These are phyloP conservation scores for Epichloe baconii DNA, from an alignment of 2,329 filamentous ascomycete species.

Conservation along the genomic window DNA sequence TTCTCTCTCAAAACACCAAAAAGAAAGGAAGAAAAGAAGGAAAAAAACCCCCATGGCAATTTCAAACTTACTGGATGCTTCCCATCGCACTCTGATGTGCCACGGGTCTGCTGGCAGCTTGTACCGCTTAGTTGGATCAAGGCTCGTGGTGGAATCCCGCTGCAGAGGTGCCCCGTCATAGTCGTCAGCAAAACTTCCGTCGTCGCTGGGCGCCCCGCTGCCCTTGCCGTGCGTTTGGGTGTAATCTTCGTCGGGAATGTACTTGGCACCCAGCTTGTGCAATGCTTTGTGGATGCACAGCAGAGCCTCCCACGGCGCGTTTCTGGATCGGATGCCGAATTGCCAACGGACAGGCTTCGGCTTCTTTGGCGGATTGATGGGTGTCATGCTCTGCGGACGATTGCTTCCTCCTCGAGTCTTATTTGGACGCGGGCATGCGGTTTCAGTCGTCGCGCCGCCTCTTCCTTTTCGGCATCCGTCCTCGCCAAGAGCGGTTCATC, in stretches of 20 bases:
- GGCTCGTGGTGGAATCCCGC: slow-evolving; percentile 24
- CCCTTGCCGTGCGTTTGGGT: slow-evolving; percentile 33
- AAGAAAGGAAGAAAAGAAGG: neutral
- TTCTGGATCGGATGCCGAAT: slow-evolving; percentile 90
- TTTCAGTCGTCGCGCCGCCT: slow-evolving; percentile 67
- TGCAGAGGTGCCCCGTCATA: slow-evolving; percentile 21
- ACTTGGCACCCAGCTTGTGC: slow-evolving; percentile 75
- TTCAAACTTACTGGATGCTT: slow-evolving; percentile 59
- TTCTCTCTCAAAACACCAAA: neutral
- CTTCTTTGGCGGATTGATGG: slow-evolving; percentile 53
- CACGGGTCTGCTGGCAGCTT: slow-evolving; percentile 86
- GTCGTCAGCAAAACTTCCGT: slow-evolving; percentile 29
- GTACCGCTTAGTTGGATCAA: slow-evolving; percentile 51
- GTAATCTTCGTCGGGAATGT: slow-evolving; percentile 57
- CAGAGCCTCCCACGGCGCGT: slow-evolving; percentile 87
- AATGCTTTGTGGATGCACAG: slow-evolving; percentile 91
- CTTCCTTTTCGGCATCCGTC: slow-evolving; percentile 65
- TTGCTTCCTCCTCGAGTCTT: slow-evolving; percentile 50
- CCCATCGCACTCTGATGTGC: slow-evolving; percentile 85
- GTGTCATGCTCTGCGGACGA: slow-evolving; percentile 49
- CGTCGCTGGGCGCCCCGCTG: slow-evolving; percentile 20
- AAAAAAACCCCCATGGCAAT: neutral
- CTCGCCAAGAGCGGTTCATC: slow-evolving; percentile 38
- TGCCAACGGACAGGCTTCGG: slow-evolving; percentile 84
- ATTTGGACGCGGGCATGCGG: slow-evolving; percentile 66